phyloP scores from a whole-genome alignment of 805 yeast genomes.

The Metschnikowia arizonensis region DNA sequence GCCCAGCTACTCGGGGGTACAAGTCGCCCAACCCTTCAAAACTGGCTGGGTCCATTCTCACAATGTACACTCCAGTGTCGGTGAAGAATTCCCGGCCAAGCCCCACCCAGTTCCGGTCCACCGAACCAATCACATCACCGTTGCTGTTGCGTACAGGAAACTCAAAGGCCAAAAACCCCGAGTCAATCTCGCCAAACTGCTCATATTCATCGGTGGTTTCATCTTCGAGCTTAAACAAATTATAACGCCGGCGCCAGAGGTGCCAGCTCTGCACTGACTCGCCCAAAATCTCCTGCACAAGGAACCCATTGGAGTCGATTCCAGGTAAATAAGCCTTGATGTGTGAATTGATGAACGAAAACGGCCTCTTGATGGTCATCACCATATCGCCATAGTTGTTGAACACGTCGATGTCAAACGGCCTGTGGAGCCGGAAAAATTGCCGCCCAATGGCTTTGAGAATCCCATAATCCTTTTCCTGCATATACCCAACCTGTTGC shows the following conservation, averaged over 20 bases:
- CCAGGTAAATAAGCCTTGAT: conserved; percentile 70
- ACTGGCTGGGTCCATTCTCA: conserved; percentile 74
- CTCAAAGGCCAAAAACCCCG: conserved; percentile 81
- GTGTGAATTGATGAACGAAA: conserved; percentile 84
- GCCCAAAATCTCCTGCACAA: conserved; percentile 55
- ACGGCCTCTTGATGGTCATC: conserved; percentile 72
- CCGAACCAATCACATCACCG: conserved; percentile 63
- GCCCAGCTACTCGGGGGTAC: conserved; percentile 49
- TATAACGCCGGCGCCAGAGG: conserved; percentile 85
- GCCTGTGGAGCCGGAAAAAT: conserved; percentile 78
- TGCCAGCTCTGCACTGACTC: conserved; percentile 94
- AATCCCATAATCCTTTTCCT: conserved; percentile 74
- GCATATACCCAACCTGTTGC: conserved; percentile 69
- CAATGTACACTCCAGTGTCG: conserved; percentile 88
- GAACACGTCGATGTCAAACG: conserved; percentile 70
- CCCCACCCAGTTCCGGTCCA: conserved; percentile 94
- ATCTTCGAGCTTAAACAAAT: conserved; percentile 57
- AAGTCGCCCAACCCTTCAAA: conserved; percentile 54
- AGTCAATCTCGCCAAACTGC: conserved; percentile 85
- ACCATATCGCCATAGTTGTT: conserved; percentile 59
- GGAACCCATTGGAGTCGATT: conserved; percentile 30
- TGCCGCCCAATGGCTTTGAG: conserved; percentile 74
- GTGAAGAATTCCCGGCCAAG: conserved; percentile 89
- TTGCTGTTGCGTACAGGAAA: conserved; percentile 67
- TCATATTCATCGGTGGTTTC: conserved; percentile 45